A percentile compares a stretch with the other conserved stretches of the same genome.
These are phyloP conservation scores for Penicillium silybi DNA, from an alignment of 495 filamentous ascomycete species.

Conservation along the genomic window DNA sequence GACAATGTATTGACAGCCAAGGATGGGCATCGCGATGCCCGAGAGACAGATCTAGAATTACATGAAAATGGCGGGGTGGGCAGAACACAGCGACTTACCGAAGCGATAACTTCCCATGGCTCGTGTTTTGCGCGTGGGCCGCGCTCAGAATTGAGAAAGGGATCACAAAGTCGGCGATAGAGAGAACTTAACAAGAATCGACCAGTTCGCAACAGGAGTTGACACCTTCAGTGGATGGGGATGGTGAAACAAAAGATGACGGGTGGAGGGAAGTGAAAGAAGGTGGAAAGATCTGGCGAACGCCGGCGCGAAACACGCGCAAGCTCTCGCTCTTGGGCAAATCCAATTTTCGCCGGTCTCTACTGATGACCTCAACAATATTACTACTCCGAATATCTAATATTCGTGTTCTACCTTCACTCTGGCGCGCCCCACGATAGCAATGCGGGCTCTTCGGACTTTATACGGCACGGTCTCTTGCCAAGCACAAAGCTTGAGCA, in stretches of 20 bases:
- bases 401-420: neutral
- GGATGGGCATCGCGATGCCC: neutral
- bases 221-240: neutral
- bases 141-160: neutral
- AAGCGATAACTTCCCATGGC: constrained; percentile 17
- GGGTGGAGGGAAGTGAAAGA: neutral
- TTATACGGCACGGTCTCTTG: neutral
- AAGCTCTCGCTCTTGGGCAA: neutral
- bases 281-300: neutral
- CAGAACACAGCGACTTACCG: constrained; percentile 8
- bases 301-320: too few relatives aligned
- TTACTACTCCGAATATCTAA: neutral
- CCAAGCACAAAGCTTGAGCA: neutral
- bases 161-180: neutral
- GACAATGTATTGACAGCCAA: neutral
- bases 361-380: neutral
- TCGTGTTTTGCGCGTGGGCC: neutral
- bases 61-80: neutral
- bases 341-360: neutral
- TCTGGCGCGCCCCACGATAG: too few relatives aligned
- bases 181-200: neutral
- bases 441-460: too few relatives aligned
- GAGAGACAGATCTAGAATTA: neutral
- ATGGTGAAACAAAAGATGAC: neutral
- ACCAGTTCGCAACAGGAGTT: neutral